Conservation (phyloP, 371 early-diverging fungal genomes). For the Mucor indicus region DNA sequence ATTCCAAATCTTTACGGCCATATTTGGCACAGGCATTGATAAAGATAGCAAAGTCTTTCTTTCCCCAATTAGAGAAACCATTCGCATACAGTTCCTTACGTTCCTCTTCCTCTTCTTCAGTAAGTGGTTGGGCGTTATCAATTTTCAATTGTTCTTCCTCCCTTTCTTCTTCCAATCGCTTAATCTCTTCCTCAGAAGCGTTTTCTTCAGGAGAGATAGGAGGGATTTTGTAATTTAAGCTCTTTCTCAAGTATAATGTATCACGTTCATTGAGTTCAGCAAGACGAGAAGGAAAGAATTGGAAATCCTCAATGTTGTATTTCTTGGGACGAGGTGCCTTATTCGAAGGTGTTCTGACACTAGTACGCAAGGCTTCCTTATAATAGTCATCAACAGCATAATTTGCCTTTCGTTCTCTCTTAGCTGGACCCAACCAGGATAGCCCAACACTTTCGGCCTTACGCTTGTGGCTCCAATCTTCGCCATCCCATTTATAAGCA, state of each 20-base stretch:
- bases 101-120: slow-evolving; percentile 83
- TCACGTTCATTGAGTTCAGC: slow-evolving; percentile 84
- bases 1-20: slow-evolving; percentile 75
- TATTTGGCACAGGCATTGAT: slow-evolving; percentile 88
- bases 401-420: slow-evolving; percentile 85
- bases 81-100: slow-evolving; percentile 72
- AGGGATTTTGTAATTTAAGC: slow-evolving; percentile 61
- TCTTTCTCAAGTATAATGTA: slow-evolving; percentile 57
- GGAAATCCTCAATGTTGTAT: slow-evolving; percentile 75
- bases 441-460: slow-evolving; percentile 51
- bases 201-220: slow-evolving; percentile 30
- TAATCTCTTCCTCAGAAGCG: slow-evolving; percentile 39
- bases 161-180: slow-evolving; percentile 64
- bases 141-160: slow-evolving; percentile 81
- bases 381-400: slow-evolving; percentile 90
- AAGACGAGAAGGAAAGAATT: slow-evolving; percentile 88
- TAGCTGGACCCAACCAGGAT: slow-evolving; percentile 85
- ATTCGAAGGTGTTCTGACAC: slow-evolving; percentile 47
- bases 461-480: slow-evolving; percentile 79
- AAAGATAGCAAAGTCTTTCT: slow-evolving; percentile 90
- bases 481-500: slow-evolving; percentile 96
- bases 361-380: slow-evolving; percentile 69
- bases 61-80: slow-evolving; percentile 94
- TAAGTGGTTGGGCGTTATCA: slow-evolving; percentile 85
- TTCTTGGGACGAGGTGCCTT: slow-evolving; percentile 68